phyloP scores from a whole-genome alignment of 2,329 filamentous ascomycete species.

The Cryphonectria radicalis region DNA sequence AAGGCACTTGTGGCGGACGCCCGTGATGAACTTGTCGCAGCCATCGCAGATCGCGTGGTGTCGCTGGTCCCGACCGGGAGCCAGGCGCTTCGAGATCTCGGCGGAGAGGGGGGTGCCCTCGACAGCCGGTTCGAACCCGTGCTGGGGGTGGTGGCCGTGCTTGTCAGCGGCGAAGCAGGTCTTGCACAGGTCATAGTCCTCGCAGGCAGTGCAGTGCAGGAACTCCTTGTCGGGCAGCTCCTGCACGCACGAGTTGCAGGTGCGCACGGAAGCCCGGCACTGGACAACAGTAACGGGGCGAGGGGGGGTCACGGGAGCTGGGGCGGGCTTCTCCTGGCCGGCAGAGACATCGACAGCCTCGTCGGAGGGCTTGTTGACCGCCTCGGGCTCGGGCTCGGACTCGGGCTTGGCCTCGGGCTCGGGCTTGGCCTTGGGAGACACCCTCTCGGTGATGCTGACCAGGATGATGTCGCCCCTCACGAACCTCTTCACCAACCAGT shows the following conservation, averaged over 20 bases:
- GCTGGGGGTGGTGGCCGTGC: conserved; percentile 90
- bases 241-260: conserved; percentile 70
- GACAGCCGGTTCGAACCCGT: conserved; percentile 74
- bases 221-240: conserved; percentile 79
- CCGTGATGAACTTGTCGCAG: conserved; percentile 85
- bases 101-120: conserved; percentile 64
- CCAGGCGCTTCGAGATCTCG: conserved; percentile 69
- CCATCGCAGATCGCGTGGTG: conserved; percentile 95
- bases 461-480: conserved; percentile 78
- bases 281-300: not conserved
- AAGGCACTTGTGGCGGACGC: conserved; percentile 94
- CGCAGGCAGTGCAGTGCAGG: conserved; percentile 81
- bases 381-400: conserved; percentile 34
- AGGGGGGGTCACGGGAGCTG: not conserved
- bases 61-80: conserved; percentile 76
- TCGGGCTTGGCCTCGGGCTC: conserved; percentile 55
- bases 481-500: conserved; percentile 94
- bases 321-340: conserved; percentile 11
- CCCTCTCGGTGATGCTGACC: conserved; percentile 82
- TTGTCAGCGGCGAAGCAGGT: conserved; percentile 74
- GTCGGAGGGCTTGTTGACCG: conserved; percentile 30
- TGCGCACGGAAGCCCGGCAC: conserved; percentile 52
- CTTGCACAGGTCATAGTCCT: conserved; percentile 92
- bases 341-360: not conserved
- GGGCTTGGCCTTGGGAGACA: conserved; percentile 65